Evolutionary conservation across 768 basidiomycete species (phyloP), one percentile per base, ranked within the genome.

Genomic region (Trametes gibbosa): DNA sequence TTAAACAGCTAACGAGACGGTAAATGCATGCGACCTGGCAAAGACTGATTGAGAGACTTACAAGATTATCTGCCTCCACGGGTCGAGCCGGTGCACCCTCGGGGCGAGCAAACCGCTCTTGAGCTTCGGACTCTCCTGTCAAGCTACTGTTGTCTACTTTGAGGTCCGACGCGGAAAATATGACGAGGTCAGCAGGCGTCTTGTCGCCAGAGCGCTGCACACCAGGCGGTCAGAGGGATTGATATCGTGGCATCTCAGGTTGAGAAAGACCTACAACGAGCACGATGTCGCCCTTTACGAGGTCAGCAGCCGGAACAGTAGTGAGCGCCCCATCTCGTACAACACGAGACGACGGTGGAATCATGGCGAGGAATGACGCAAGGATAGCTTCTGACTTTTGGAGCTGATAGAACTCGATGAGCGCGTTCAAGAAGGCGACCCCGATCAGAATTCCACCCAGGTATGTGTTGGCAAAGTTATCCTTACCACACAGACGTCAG

Each of bases 361-460:
- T 88, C 84, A 88, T 84, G 10, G 86, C 86, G 34, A 88, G 74
- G 74, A 88, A 88, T 2, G 84, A 85, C 4, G 85, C 85, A 4
- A 88, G 76, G 63, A 88, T 88, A 39, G 85, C 84, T 67, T 87
- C 86, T 9, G 85, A 86, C 66, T 87, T 88, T 72, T 88, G 86
- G 29, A 87, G 78, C 74, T 88, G 86, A 66, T 75, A 78, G 69
- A 84, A 88, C 68, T 88, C 86, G 68, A 88, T 86, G 62, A 80
- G 80, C 6, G 85, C 86, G 63, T 88, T 88, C 57, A 87, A 69
- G 69, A 88, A 85, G 16, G 86, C 85, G 21, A 87, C 85, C 21
- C 74, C 75, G 53, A 87, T 86, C 58, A 87, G 75, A 68, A 87
- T 87, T 27, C 81, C 86, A 29, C 86, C 85, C 12, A 88, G 81